phyloP scores from a whole-genome alignment of 2,329 filamentous ascomycete species.

The Sphaerulina vaccinii region DNA sequence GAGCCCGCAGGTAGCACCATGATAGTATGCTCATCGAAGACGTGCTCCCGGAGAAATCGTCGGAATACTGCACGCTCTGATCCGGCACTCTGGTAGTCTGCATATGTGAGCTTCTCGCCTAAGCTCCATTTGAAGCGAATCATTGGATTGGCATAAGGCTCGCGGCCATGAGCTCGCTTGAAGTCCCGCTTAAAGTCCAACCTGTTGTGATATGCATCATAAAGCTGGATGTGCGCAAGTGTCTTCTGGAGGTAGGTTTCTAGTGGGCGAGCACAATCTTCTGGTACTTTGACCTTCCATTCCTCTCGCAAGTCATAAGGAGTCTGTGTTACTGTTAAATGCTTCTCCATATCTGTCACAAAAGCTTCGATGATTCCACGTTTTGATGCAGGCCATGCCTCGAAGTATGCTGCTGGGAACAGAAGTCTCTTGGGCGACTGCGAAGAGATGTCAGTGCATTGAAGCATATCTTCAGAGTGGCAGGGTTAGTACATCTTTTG shows the following conservation, averaged over 20 bases:
- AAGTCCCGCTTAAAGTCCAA: background rate
- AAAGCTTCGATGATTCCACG: background rate
- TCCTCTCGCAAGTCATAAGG: background rate
- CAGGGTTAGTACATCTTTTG: no score
- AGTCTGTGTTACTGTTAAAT: background rate
- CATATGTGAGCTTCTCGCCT: background rate
- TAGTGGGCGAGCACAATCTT: background rate
- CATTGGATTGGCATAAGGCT: constrained; percentile 2
- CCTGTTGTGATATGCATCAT: constrained; percentile 3
- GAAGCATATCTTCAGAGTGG: no score
- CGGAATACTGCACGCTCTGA: background rate
- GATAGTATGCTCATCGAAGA: constrained; percentile 3
- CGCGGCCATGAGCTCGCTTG: background rate
- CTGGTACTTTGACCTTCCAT: background rate
- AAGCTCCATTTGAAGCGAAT: constrained; percentile 1
- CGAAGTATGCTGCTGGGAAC: background rate
- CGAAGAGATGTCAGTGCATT: background rate
- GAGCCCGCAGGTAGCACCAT: constrained; percentile 1
- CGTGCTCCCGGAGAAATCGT: background rate
- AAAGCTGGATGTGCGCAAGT: background rate
- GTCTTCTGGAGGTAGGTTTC: background rate
- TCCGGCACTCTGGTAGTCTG: background rate
- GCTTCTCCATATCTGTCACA: background rate
- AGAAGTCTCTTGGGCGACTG: background rate
- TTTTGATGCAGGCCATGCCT: background rate